Base-by-base conservation (phyloP, 148 eudicot species). In the Arbutus unedo region DNA sequence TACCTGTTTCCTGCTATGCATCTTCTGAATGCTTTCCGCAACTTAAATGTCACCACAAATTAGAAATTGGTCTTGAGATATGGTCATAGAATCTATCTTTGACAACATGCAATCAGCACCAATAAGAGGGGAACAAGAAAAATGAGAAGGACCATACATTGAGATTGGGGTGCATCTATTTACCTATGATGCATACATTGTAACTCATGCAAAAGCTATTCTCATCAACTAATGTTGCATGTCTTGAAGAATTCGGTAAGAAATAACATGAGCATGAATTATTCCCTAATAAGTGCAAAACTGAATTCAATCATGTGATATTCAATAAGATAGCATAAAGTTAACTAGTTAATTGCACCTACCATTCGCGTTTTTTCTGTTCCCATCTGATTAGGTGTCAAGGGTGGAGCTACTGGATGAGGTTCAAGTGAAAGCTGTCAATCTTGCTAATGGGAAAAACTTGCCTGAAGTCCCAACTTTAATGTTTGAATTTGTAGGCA, bases 401-500 rank as follows among this genome's bases (percentile, higher is more conserved):
- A 90, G 99, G 86, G 91, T 94, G 81, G 99, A 96, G 83, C 91
- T 96, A 56, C 77, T 96, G 84, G 99, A 96, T 80, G 99, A 96
- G 88, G 99, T 96, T 88, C 99, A 94, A 92, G 87, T 96, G 74
- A 93, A 83, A 84, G 99, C 99, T 68, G 77, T 94, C 81, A 96
- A 96, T 90, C 55, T 91, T 85, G 99, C 99, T 50, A 94, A 96
- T 85, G 97, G 95, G 70, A 89, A 89, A 81, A 87, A 82, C 83
- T 90, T 96, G 70, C 95, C 98, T 43, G 99, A 96, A 84, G 92
- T 85, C 85, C 95, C 95, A 77, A 93, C 98, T 41, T 83, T 96
- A 85, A 83, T 96, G 90, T 94, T 96, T 89, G 99, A 96, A 81
- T 93, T 96, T 83, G 89, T 96, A 9, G 99, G 99, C 83, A 96